Percentiles rank a stretch among this genome's conserved stretches.
Evolutionary conservation across 345 rosid genomes (phyloP).

Genomic region (Salix purpurea): DNA sequence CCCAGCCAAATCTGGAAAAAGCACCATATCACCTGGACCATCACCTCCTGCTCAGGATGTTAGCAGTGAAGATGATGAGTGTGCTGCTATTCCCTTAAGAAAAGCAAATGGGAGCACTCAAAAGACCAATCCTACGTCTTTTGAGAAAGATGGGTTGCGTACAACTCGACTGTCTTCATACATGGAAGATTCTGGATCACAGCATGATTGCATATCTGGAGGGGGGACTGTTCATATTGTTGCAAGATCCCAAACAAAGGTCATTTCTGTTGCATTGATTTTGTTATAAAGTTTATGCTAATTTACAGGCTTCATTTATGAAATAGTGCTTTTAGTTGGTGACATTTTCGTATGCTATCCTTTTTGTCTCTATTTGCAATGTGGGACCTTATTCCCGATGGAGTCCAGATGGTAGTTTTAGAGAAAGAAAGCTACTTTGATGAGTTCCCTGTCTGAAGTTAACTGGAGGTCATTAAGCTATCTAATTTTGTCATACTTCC

Average conservation of each 20-base stretch:
- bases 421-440: neutral
- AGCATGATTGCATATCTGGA: conserved; percentile 18
- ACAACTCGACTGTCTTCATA: conserved; percentile 1
- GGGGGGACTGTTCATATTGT: conserved; percentile 8
- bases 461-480: neutral
- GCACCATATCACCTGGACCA: conserved; percentile 22
- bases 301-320: neutral
- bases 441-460: neutral
- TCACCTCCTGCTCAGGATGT: conserved; percentile 26
- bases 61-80: conserved; percentile 28
- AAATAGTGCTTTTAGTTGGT: neutral
- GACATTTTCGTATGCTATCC: neutral
- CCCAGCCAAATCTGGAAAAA: conserved; percentile 21
- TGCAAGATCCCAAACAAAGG: conserved; percentile 29
- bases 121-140: conserved; percentile 11
- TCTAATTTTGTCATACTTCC: neutral
- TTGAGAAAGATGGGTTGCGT: conserved; percentile 19
- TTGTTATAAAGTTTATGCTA: neutral
- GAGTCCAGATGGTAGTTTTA: neutral
- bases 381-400: neutral
- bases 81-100: conserved; percentile 15
- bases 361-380: neutral
- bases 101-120: conserved; percentile 20
- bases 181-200: conserved; percentile 20
- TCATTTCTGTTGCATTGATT: conserved; percentile 3